A percentile compares a stretch with the other conserved stretches of the same genome.
Evolutionary conservation across 805 yeast species (phyloP).

Genomic region (Metschnikowia gelsemii): DNA sequence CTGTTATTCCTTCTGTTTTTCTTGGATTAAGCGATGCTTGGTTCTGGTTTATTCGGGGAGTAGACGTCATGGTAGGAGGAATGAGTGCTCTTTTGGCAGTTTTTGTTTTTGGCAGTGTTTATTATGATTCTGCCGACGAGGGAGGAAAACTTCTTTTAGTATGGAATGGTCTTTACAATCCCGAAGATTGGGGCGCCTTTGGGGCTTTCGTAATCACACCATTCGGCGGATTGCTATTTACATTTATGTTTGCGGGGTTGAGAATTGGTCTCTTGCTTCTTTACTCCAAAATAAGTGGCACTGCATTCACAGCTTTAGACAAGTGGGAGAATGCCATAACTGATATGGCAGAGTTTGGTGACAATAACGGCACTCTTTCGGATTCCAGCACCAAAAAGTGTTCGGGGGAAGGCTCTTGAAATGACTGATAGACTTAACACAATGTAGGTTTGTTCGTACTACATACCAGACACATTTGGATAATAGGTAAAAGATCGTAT

Average conservation of each 20-base stretch:
- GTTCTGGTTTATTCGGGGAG: slow-evolving; percentile 70
- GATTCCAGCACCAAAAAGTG: slow-evolving; percentile 16
- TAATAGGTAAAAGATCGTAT: too few relatives aligned
- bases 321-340: slow-evolving; percentile 25
- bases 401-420: slow-evolving; percentile 3
- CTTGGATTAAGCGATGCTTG: slow-evolving; percentile 64
- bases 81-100: slow-evolving; percentile 78
- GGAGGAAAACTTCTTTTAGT: slow-evolving; percentile 77
- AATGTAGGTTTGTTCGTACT: too few relatives aligned
- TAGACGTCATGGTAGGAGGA: slow-evolving; percentile 82
- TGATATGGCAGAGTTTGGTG: slow-evolving; percentile 14
- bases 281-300: slow-evolving; percentile 35
- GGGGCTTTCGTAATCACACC: slow-evolving; percentile 95
- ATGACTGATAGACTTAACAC: neutral
- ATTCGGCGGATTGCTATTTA: slow-evolving; percentile 66
- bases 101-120: slow-evolving; percentile 80
- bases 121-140: slow-evolving; percentile 66
- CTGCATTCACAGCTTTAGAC: slow-evolving; percentile 47
- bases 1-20: slow-evolving; percentile 80
- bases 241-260: slow-evolving; percentile 48
- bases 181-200: slow-evolving; percentile 88
- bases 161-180: slow-evolving; percentile 74
- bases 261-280: slow-evolving; percentile 42
- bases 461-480: too few relatives aligned
- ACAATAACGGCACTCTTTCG: slow-evolving; percentile 22